Evolutionary conservation across 352 stramenopile species (phyloP).

Genomic region (Globisporangium barbulae): DNA sequence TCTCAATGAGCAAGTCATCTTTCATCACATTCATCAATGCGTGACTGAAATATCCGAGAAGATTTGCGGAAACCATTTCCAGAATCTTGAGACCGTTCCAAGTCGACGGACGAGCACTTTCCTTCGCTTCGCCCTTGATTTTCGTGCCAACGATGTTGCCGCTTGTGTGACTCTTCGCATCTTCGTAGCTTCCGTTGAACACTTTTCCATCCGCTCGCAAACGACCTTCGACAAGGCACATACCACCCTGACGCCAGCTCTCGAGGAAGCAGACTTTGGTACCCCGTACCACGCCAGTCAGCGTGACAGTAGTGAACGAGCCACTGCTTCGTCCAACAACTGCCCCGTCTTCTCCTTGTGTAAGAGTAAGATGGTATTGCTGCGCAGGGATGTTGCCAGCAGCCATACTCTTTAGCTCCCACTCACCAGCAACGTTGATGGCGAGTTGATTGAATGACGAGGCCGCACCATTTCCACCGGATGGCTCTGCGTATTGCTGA

Average conservation of each 20-base stretch:
- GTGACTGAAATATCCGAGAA: slow-evolving; percentile 74
- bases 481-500: slow-evolving; percentile 24
- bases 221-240: slow-evolving; percentile 77
- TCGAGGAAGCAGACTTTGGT: slow-evolving; percentile 85
- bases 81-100: slow-evolving; percentile 64
- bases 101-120: slow-evolving; percentile 14
- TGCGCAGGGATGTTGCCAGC: slow-evolving; percentile 84
- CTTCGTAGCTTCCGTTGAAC: slow-evolving; percentile 82
- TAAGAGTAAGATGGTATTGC: slow-evolving; percentile 79
- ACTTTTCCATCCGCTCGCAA: slow-evolving; percentile 65
- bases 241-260: slow-evolving; percentile 86
- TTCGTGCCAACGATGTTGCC: slow-evolving; percentile 79
- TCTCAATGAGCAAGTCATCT: slow-evolving; percentile 62
- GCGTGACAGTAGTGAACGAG: slow-evolving; percentile 78
- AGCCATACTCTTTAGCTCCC: slow-evolving; percentile 87
- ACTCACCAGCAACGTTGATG: slow-evolving; percentile 75
- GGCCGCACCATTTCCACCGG: slow-evolving; percentile 19
- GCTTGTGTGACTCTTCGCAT: slow-evolving; percentile 85
- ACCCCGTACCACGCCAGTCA: slow-evolving; percentile 68
- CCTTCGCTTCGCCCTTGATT: slow-evolving; percentile 27
- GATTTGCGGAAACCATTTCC: slow-evolving; percentile 71
- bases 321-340: slow-evolving; percentile 74
- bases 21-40: slow-evolving; percentile 53
- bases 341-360: slow-evolving; percentile 55
- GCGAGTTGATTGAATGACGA: slow-evolving; percentile 36